A percentile compares a stretch with the other conserved stretches of the same genome.
These are phyloP conservation scores for Nakaseomyces delphensis DNA, from an alignment of 1,139 yeast genomes.

Conservation along the genomic window DNA sequence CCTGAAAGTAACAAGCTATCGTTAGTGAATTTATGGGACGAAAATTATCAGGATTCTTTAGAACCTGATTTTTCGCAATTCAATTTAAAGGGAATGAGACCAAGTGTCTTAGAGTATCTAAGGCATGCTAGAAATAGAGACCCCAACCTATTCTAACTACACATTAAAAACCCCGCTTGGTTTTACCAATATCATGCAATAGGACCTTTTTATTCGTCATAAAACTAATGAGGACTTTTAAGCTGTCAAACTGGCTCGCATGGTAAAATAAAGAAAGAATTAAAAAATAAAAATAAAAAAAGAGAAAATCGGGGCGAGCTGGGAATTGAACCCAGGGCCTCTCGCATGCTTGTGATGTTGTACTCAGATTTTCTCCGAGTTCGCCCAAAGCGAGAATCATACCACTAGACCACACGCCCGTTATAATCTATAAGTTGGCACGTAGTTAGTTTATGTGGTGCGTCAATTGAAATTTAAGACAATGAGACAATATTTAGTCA, in stretches of 20 bases:
- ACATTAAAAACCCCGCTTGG: no score
- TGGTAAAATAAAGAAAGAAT: not conserved
- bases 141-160: not conserved
- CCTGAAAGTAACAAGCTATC: not conserved
- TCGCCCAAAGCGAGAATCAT: slow-evolving; percentile 11
- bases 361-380: slow-evolving; percentile 2
- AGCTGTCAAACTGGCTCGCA: no score
- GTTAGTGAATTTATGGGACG: not conserved
- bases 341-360: slow-evolving; percentile 9
- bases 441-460: no score
- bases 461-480: no score
- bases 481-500: no score
- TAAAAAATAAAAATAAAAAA: not conserved
- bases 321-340: slow-evolving; percentile 12
- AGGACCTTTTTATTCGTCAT: not conserved
- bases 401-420: slow-evolving; percentile 12
- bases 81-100: not conserved
- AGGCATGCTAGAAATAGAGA: slow-evolving; percentile 1
- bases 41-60: not conserved
- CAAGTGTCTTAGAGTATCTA: not conserved
- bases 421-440: no score
- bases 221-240: no score
- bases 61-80: not conserved
- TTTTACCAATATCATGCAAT: no score
- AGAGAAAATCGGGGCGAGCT: slow-evolving; percentile 9